Conservation (phyloP, 208 protist genomes). For the Trypanosoma scelopori region DNA sequence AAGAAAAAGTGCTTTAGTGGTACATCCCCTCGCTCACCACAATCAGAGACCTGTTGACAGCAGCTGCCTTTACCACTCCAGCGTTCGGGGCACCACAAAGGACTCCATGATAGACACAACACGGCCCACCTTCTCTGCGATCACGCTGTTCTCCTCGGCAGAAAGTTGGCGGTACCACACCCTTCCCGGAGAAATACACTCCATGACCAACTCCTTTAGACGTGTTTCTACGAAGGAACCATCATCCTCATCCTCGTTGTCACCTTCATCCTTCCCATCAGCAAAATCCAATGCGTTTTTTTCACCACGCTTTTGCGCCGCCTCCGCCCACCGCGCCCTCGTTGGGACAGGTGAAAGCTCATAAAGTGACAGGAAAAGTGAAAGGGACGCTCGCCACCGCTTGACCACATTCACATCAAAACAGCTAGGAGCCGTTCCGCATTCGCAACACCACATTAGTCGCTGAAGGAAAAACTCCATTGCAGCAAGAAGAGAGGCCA, state of each 20-base stretch:
- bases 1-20: background rate
- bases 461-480: slow-evolving; percentile 37
- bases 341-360: slow-evolving; percentile 51
- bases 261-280: background rate
- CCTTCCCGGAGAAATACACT: slow-evolving; percentile 40
- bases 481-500: slow-evolving; percentile 44
- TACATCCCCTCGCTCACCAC: background rate
- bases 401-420: slow-evolving; percentile 14
- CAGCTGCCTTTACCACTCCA: slow-evolving; percentile 53
- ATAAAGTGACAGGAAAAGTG: slow-evolving; percentile 46
- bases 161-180: slow-evolving; percentile 20
- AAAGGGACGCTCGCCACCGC: slow-evolving; percentile 6
- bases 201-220: slow-evolving; percentile 44
- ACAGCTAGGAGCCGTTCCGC: background rate
- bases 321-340: slow-evolving; percentile 31
- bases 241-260: slow-evolving; percentile 41
- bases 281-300: background rate
- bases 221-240: slow-evolving; percentile 50
- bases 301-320: slow-evolving; percentile 3
- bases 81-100: slow-evolving; percentile 42
- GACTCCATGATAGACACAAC: slow-evolving; percentile 27
- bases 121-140: slow-evolving; percentile 15
- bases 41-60: background rate
- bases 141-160: background rate
- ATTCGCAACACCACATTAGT: slow-evolving; percentile 8